Percentiles rank a stretch among this genome's conserved stretches.
These are phyloP conservation scores for Colletotrichum viniferum DNA, from an alignment of 2,329 filamentous ascomycete species.

Conservation along the genomic window DNA sequence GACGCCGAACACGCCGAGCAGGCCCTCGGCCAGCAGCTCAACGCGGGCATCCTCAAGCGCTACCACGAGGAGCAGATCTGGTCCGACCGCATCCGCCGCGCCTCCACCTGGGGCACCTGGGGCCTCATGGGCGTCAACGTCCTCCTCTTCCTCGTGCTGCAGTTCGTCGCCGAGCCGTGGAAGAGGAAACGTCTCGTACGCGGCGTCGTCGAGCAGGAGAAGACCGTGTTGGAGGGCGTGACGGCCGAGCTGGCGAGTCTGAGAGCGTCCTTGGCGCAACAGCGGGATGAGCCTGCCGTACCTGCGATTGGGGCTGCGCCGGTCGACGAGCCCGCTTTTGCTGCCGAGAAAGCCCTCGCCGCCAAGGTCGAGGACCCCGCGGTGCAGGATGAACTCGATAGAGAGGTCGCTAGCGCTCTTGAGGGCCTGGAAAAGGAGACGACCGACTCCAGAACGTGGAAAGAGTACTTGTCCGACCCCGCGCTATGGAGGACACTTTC, in stretches of 20 bases:
- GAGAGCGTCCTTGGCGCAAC: constrained; percentile 28
- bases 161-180: constrained; percentile 94
- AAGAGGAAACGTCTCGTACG: constrained; percentile 78
- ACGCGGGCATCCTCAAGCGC: constrained; percentile 81
- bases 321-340: neutral
- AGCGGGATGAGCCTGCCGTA: constrained; percentile 12
- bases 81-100: constrained; percentile 95
- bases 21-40: constrained; percentile 75
- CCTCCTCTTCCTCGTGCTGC: constrained; percentile 81
- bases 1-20: constrained; percentile 82
- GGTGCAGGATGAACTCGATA: constrained; percentile 5
- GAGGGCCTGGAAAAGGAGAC: neutral
- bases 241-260: constrained; percentile 44
- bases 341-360: neutral
- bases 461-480: constrained; percentile 45
- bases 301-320: constrained; percentile 19
- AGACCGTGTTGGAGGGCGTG: constrained; percentile 58
- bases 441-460: constrained; percentile 39
- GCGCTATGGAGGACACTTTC: constrained; percentile 21
- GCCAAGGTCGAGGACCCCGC: constrained; percentile 5
- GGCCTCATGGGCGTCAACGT: constrained; percentile 98
- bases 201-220: constrained; percentile 81
- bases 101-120: constrained; percentile 98
- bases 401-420: constrained; percentile 11
- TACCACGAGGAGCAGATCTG: constrained; percentile 99